Base-by-base conservation (phyloP, 179 eudicot species). In the Silene vulgaris region DNA sequence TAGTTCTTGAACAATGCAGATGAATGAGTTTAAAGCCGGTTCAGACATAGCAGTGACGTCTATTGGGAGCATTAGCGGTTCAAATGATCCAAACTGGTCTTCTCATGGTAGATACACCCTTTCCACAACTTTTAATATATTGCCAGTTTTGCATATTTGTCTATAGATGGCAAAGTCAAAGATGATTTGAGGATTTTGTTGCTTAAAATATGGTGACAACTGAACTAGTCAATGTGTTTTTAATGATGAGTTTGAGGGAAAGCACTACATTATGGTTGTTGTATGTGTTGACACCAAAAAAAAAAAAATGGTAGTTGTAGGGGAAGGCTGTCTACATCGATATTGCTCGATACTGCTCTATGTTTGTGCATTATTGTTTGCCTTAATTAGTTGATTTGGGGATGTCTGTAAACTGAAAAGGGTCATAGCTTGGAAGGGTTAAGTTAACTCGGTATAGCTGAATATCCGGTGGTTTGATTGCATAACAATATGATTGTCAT, bases 21-120 rank as follows among this genome's bases (percentile, higher is more conserved):
- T 95, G 99, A 89, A 77, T 77, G 96, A 89, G 30, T 92, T 83
- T 85, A 87, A 84, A 80, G 78, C 86, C 1, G 83, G 89, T 21
- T 79, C 97, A 1, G 87, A 87, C 71, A 81, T 87, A 56, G 83
- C 90, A 3, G 61, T 86, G 43, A 81, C 90, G 23, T 90, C 97
- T 14, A 77, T 91, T 37, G 91, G 91, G 64, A 86, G 90, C 74
- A 75, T 76, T 64, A 78, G 81, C 61, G 80, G 81, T 79, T 75
- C 89, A 57, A 86, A 84, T 77, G 88, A 82, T 74, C 78, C 91
- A 35, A 82, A 90, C 70, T 86, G 92, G 97, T 77, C 96, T 37
- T 90, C 96, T 74, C 86, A 82, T 86, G 98, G 98, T 93, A 82
- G 71, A 64, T 70, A 37, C n/a, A 7, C 23, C 16, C 61, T 23